These are phyloP conservation scores for Phialophora expanda DNA, from an alignment of 2,329 filamentous ascomycete genomes.

Conservation along the genomic window DNA sequence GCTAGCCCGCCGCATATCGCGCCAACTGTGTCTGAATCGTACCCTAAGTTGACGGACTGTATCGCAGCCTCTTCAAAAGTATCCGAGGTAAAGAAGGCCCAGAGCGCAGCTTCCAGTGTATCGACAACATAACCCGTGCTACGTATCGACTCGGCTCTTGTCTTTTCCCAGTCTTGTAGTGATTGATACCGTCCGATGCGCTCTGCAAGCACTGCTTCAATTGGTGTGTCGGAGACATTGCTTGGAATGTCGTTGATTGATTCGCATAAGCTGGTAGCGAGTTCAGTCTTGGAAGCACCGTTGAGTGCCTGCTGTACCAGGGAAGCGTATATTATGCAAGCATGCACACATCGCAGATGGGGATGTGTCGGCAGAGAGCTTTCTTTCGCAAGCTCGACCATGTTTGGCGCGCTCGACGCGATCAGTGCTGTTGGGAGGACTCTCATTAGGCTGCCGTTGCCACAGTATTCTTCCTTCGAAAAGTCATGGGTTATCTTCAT, in stretches of 20 bases:
- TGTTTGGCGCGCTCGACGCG: constrained; percentile 37
- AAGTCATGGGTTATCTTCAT: constrained; percentile 24
- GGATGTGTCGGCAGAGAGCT: constrained; percentile 48
- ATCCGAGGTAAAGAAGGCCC: constrained; percentile 50
- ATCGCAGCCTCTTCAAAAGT: constrained; percentile 48
- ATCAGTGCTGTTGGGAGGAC: constrained; percentile 48
- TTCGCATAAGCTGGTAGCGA: constrained; percentile 39
- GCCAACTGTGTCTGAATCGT: constrained; percentile 53
- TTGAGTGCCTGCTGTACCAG: constrained; percentile 44
- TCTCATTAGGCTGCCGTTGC: constrained; percentile 54
- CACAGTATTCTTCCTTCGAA: constrained; percentile 39
- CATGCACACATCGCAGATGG: constrained; percentile 46
- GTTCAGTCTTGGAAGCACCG: constrained; percentile 38
- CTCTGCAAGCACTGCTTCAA: constrained; percentile 34
- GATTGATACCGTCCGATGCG: constrained; percentile 35
- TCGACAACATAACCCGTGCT: constrained; percentile 52
- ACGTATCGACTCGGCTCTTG: constrained; percentile 39
- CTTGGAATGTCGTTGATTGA: constrained; percentile 31
- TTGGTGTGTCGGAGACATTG: constrained; percentile 14
- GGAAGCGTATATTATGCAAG: constrained; percentile 48
- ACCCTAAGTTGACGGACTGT: constrained; percentile 50
- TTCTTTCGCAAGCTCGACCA: constrained; percentile 36
- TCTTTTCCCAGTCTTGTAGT: constrained; percentile 41
- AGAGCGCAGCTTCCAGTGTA: constrained; percentile 51
- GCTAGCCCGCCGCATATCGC: constrained; percentile 54